phyloP scores from a whole-genome alignment of 345 rosid genomes.

The Aquilaria malaccensis region DNA sequence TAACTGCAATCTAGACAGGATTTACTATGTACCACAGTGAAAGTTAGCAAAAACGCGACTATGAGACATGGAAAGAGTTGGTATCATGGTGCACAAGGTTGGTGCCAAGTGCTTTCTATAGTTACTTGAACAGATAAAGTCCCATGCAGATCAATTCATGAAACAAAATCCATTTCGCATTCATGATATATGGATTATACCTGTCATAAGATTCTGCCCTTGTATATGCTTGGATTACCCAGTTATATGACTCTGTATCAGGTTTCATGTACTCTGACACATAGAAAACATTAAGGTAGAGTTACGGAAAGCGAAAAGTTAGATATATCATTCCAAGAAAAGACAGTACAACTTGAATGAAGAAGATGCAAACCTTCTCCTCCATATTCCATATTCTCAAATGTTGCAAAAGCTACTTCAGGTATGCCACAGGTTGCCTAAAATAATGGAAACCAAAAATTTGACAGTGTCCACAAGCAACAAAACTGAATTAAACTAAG shows the following conservation, averaged over 20 bases:
- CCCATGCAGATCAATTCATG: too few species aligned
- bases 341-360: background rate
- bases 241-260: slow-evolving; percentile 86
- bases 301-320: slow-evolving; percentile 3
- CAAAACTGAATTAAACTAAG: background rate
- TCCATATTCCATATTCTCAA: slow-evolving; percentile 97
- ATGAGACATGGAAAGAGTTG: too few species aligned
- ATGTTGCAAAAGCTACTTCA: slow-evolving; percentile 82
- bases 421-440: slow-evolving; percentile 97
- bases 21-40: too few species aligned
- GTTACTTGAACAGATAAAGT: too few species aligned
- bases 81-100: too few species aligned
- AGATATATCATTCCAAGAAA: too few species aligned
- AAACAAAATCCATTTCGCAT: too few species aligned
- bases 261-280: slow-evolving; percentile 83
- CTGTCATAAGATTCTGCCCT: slow-evolving; percentile 95
- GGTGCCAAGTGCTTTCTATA: too few species aligned
- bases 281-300: slow-evolving; percentile 14
- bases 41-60: too few species aligned
- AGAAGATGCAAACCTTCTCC: slow-evolving; percentile 73
- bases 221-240: slow-evolving; percentile 97
- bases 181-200: slow-evolving; percentile 21
- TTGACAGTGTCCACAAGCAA: slow-evolving; percentile 11
- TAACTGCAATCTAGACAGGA: too few species aligned
- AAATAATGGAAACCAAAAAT: slow-evolving; percentile 16